Base-by-base conservation (phyloP, 2,329 filamentous ascomycete species). In the Aspergillaceae sp. region DNA sequence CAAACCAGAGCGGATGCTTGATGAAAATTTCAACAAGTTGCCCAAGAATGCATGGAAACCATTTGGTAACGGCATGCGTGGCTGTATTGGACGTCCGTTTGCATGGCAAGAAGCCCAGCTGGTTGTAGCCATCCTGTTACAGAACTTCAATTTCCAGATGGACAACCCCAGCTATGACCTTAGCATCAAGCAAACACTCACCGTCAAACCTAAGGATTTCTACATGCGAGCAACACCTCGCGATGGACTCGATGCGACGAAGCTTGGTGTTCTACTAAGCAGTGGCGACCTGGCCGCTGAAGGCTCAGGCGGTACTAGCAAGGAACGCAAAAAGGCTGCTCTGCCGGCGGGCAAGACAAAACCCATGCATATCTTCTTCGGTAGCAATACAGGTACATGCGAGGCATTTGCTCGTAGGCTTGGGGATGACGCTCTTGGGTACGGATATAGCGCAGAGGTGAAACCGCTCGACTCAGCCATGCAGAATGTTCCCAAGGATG, bases 301-400 rank as follows among this genome's bases (percentile, higher is more conserved):
- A 26, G 41, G 19, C 7, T 30, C 51, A 3, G 48, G 40, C 10
- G 43, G 48, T 8, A 45, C 43, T 4, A 48, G 50, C 42, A 50
- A 52, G n/a, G 52, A 56, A 26, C 51, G 51, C 11, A 59, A 61
- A 4, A 55, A 54, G 37, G 46, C 42, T 1, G 41, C 45, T 5
- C 45, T 51, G n/a, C 41, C 41, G 3, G 45, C 44, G 38, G 50
- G 46, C 3, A 45, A 60, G 10, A 53, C 61, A 27, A 74, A 74
- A 52, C 70, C 73, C 1, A 69, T 90, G 52, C 76, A 76, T n/a
- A 76, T 90, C 19, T 76, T 82, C 38, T 89, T 86, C 57, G 86
- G 86, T 2, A 85, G 82, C 11, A 87, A 87, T 58, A 81, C 79
- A 2, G 85, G 85, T 0, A 89, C 85, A 1, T 89, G 85, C 60